Conservation (phyloP, 495 filamentous ascomycete genomes). For the Letharia lupina region DNA sequence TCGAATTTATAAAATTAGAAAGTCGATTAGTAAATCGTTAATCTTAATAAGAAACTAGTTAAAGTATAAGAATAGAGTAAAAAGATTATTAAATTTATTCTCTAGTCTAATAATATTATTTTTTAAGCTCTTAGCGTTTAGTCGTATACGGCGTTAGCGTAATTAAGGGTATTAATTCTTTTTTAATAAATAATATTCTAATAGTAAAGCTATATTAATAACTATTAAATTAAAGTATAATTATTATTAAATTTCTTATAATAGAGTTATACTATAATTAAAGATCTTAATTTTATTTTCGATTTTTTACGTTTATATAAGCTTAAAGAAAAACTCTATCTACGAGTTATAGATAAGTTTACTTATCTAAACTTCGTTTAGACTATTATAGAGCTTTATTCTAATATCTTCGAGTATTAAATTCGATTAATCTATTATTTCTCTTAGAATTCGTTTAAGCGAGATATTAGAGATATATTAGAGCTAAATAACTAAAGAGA, state of each 20-base stretch:
- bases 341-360: slow-evolving; percentile 22
- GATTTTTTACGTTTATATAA: slow-evolving; percentile 26
- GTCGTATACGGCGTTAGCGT: slow-evolving; percentile 31
- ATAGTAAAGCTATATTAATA: slow-evolving; percentile 3
- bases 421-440: slow-evolving; percentile 30
- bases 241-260: slow-evolving; percentile 12
- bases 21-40: neutral
- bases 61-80: slow-evolving; percentile 25
- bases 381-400: slow-evolving; percentile 25
- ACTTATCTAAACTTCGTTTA: slow-evolving; percentile 22
- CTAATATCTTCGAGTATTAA: slow-evolving; percentile 32
- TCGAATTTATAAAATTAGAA: slow-evolving; percentile 8
- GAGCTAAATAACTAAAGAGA: slow-evolving; percentile 25
- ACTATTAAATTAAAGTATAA: slow-evolving; percentile 3
- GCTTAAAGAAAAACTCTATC: slow-evolving; percentile 18
- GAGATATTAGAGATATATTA: slow-evolving; percentile 22
- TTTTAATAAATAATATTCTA: slow-evolving; percentile 23
- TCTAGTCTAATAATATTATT: slow-evolving; percentile 29
- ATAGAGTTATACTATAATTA: slow-evolving; percentile 12
- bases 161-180: slow-evolving; percentile 29
- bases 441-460: slow-evolving; percentile 25
- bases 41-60: slow-evolving; percentile 24
- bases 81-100: slow-evolving; percentile 29
- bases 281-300: slow-evolving; percentile 8
- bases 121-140: slow-evolving; percentile 27